phyloP scores from a whole-genome alignment of 2,329 filamentous ascomycete genomes.

The Xylogone sp. region DNA sequence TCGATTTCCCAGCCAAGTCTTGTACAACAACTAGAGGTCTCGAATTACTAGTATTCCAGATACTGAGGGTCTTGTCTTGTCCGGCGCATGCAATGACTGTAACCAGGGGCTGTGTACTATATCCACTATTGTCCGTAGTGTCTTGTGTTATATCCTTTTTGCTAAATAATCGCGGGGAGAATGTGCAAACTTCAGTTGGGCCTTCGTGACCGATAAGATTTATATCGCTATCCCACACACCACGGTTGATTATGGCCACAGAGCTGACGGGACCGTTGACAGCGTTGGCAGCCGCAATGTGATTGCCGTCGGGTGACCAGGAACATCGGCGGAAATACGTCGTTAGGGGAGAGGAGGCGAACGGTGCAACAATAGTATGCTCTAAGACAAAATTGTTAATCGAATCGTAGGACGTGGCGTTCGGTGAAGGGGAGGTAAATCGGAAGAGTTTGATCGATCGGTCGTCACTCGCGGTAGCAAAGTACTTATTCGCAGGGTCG shows the following conservation, averaged over 20 bases:
- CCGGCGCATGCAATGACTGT: constrained; percentile 96
- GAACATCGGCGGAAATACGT: constrained; percentile 96
- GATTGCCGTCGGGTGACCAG: constrained; percentile 95
- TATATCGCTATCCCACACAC: constrained; percentile 93
- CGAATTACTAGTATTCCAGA: constrained; percentile 97
- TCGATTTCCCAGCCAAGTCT: constrained; percentile 84
- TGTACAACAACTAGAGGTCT: constrained; percentile 86
- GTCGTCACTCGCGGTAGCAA: constrained; percentile 96
- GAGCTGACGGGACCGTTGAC: constrained; percentile 97
- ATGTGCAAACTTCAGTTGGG: constrained; percentile 94
- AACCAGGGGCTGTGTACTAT: constrained; percentile 53
- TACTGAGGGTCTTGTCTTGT: constrained; percentile 91
- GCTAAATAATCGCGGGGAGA: constrained; percentile 87
- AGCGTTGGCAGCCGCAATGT: constrained; percentile 94
- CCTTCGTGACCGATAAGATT: constrained; percentile 97
- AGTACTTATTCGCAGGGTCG: constrained; percentile 98
- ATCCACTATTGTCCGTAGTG: constrained; percentile 45
- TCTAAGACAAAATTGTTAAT: constrained; percentile 95
- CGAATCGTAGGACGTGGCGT: constrained; percentile 91
- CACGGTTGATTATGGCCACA: constrained; percentile 90
- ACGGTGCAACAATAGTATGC: constrained; percentile 83
- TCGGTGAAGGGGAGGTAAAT: constrained; percentile 86
- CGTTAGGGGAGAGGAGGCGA: constrained; percentile 86
- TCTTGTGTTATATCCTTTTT: constrained; percentile 56
- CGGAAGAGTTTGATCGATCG: constrained; percentile 95